Percentiles rank a stretch among this genome's conserved stretches.
These are phyloP conservation scores for Diaporthe humulicola DNA, from an alignment of 2,329 filamentous ascomycete species.

Conservation along the genomic window DNA sequence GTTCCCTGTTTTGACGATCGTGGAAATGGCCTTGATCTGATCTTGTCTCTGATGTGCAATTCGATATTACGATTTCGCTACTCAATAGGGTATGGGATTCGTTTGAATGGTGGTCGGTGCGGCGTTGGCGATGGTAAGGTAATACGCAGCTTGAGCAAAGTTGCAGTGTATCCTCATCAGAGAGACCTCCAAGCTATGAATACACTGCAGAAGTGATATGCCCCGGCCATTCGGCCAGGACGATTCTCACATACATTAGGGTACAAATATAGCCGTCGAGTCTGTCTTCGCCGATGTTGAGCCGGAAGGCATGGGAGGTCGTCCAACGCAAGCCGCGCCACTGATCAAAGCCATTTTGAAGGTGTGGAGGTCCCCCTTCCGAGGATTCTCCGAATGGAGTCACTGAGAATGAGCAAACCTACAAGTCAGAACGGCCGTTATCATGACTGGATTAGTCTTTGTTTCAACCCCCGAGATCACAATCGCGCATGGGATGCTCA, in stretches of 20 bases:
- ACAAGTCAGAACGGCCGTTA: too few species aligned
- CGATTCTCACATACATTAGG: not conserved
- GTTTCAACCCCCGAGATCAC: not conserved
- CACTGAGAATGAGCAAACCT: too few species aligned
- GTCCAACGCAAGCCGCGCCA: not conserved
- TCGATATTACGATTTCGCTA: not conserved
- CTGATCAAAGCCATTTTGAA: not conserved
- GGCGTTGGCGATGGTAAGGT: too few species aligned
- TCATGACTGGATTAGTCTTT: not conserved
- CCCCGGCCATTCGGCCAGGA: too few species aligned
- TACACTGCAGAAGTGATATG: not conserved
- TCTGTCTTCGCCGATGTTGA: too few species aligned
- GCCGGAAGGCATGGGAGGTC: too few species aligned
- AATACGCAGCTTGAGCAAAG: too few species aligned
- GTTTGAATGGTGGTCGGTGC: not conserved
- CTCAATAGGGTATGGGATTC: not conserved
- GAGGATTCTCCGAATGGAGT: not conserved
- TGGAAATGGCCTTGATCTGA: too few species aligned
- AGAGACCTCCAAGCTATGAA: not conserved
- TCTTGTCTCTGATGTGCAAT: not conserved
- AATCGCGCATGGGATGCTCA: not conserved
- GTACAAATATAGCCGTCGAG: not conserved
- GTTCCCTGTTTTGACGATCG: not conserved
- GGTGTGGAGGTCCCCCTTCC: fast-evolving
- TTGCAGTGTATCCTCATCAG: not conserved